phyloP scores from a whole-genome alignment of 495 filamentous ascomycete species.

The Hypomontagnella submonticulosa region DNA sequence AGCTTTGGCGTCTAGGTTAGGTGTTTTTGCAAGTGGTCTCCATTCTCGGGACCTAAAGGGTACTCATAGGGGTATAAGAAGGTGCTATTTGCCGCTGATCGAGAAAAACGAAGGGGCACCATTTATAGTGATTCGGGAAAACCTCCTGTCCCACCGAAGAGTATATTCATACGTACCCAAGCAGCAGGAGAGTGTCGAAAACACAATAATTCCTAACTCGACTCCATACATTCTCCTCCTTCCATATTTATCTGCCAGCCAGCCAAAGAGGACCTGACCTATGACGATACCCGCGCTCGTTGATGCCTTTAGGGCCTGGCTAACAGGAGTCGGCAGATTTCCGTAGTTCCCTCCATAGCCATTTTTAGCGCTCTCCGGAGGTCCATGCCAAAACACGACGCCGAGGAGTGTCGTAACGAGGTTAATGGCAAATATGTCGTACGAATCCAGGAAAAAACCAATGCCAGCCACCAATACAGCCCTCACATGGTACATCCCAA shows the following conservation, averaged over 20 bases:
- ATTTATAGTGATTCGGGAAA: too few species aligned
- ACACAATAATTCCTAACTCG: constrained; percentile 77
- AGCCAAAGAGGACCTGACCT: constrained; percentile 79
- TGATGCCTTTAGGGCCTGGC: constrained; percentile 78
- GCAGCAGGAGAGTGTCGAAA: constrained; percentile 38
- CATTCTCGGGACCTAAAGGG: neutral
- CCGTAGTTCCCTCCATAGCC: constrained; percentile 58
- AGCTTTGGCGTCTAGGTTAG: neutral
- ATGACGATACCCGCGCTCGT: constrained; percentile 79
- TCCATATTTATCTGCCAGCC: constrained; percentile 73
- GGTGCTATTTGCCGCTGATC: neutral
- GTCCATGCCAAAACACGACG: constrained; percentile 73
- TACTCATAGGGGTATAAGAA: neutral
- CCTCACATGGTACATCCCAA: constrained; percentile 80
- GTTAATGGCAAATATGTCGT: constrained; percentile 84
- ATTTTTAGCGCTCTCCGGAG: constrained; percentile 43
- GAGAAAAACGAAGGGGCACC: neutral
- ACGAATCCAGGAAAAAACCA: constrained; percentile 82
- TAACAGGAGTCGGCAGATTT: constrained; percentile 64
- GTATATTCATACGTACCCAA: constrained; percentile 27
- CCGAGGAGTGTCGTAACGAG: constrained; percentile 76
- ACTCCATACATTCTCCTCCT: constrained; percentile 82
- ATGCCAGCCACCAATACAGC: constrained; percentile 78
- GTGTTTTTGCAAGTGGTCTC: neutral
- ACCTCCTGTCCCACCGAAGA: neutral